Evolutionary conservation across 441 rosid genomes (phyloP).

Genomic region (Geranium incanum): DNA sequence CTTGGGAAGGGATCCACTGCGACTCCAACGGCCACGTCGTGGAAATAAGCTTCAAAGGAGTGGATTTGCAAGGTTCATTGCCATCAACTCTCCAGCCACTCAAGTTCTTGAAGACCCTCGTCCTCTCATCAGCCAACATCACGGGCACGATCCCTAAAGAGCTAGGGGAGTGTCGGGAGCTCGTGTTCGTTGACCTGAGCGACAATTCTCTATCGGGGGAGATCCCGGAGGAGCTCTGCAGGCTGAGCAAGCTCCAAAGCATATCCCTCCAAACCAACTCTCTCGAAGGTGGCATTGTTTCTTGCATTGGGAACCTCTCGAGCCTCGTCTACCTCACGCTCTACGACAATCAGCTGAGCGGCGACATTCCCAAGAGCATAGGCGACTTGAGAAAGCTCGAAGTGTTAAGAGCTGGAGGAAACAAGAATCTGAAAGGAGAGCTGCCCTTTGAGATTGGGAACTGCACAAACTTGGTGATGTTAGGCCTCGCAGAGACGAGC

Average conservation of each 20-base stretch:
- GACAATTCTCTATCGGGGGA: constrained; percentile 68
- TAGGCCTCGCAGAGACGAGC: constrained; percentile 89
- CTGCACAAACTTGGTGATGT: constrained; percentile 59
- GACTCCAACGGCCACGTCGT: constrained; percentile 47
- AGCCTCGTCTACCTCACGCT: constrained; percentile 54
- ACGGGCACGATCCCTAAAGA: constrained; percentile 62
- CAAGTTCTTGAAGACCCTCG: constrained; percentile 47
- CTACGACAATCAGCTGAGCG: constrained; percentile 65
- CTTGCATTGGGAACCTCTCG: constrained; percentile 51
- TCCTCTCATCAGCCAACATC: constrained; percentile 61
- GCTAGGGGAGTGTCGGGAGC: constrained; percentile 51
- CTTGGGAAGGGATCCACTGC: constrained; percentile 74
- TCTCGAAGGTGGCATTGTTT: constrained; percentile 73
- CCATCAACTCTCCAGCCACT: constrained; percentile 52
- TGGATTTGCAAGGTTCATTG: constrained; percentile 61
- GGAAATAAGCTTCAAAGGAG: constrained; percentile 44
- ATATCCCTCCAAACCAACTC: constrained; percentile 59
- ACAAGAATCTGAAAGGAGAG: constrained; percentile 75
- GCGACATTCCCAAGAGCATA: constrained; percentile 61
- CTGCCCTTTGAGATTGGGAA: constrained; percentile 82
- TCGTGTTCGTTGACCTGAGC: constrained; percentile 51
- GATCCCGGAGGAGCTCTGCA: constrained; percentile 62
- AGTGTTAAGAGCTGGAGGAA: constrained; percentile 73
- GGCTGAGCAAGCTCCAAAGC: constrained; percentile 44
- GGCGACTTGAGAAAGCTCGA: constrained; percentile 53